Evolutionary conservation across 225 moss, liverwort and hornwort species (phyloP).

Genomic region (Straminergon stramineum): DNA sequence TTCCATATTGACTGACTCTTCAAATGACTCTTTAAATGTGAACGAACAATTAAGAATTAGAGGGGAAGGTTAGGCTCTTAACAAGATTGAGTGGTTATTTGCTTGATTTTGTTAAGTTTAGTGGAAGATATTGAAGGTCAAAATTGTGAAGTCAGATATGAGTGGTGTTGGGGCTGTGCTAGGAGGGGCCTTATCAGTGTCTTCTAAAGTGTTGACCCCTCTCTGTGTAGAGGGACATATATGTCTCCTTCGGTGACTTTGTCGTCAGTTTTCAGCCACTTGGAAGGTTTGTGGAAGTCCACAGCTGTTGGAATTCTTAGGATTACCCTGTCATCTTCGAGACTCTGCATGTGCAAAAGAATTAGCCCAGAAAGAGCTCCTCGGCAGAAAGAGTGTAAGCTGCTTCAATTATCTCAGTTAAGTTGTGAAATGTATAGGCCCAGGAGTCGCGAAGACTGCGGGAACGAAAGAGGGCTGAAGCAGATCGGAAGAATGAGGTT

Average conservation of each 20-base stretch:
- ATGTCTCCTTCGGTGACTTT: not conserved
- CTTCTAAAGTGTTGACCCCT: not conserved
- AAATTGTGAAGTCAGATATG: not conserved
- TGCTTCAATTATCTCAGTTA: not conserved
- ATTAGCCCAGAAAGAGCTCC: not conserved
- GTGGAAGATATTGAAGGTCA: not conserved
- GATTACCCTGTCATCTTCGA: not conserved
- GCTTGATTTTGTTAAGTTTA: not conserved
- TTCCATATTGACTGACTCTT: not conserved
- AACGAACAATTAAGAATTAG: not conserved
- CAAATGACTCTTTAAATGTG: not conserved
- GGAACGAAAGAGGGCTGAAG: slow-evolving; percentile 71
- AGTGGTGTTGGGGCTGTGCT: not conserved
- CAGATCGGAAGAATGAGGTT: slow-evolving; percentile 73
- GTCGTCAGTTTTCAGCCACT: not conserved
- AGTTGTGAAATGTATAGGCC: slow-evolving; percentile 29
- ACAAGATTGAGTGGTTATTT: not conserved
- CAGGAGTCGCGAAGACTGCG: slow-evolving; percentile 60
- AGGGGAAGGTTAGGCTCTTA: not conserved
- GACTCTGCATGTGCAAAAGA: not conserved
- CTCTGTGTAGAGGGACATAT: not conserved
- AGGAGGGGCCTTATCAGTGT: not conserved
- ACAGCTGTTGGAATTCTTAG: not conserved
- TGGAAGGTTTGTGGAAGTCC: not conserved
- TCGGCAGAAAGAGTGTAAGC: not conserved